Evolutionary conservation across 345 rosid species (phyloP).

Genomic region (Adansonia digitata): DNA sequence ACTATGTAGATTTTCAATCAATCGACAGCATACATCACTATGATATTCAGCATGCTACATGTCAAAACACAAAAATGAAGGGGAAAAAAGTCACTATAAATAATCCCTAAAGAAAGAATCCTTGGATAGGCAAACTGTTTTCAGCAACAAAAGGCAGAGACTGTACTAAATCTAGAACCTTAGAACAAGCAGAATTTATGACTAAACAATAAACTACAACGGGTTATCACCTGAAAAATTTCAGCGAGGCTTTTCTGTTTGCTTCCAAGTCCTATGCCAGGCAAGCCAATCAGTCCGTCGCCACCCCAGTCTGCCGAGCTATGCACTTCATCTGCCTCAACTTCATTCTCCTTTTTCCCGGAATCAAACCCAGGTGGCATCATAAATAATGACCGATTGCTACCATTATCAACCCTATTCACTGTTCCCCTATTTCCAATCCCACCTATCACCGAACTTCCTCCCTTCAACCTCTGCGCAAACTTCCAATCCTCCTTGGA

Average conservation of each 20-base stretch:
- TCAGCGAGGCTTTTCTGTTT: conserved; percentile 77
- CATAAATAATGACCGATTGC: conserved; percentile 54
- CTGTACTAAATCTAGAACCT: neutral
- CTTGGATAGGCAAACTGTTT: neutral
- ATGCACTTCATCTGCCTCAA: conserved; percentile 36
- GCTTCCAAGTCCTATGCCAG: conserved; percentile 59
- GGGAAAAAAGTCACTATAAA: conserved; percentile 3
- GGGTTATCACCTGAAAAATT: conserved; percentile 62
- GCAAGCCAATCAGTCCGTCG: conserved; percentile 72
- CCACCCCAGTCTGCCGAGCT: conserved; percentile 69
- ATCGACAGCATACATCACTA: neutral
- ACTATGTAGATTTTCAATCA: neutral
- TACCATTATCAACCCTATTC: conserved; percentile 38
- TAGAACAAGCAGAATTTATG: neutral
- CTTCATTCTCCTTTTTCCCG: conserved; percentile 46
- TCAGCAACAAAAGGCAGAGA: conserved; percentile 3
- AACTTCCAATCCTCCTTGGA: too few species aligned
- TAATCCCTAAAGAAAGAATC: neutral
- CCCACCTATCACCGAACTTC: conserved; percentile 51
- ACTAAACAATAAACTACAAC: neutral
- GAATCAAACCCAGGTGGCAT: conserved; percentile 79
- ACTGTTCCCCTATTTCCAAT: conserved; percentile 50
- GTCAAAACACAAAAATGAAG: neutral
- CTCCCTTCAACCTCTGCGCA: too few species aligned
- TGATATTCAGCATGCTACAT: neutral